Conservation (phyloP, 306 rosid genomes). For the Myrica gale region DNA sequence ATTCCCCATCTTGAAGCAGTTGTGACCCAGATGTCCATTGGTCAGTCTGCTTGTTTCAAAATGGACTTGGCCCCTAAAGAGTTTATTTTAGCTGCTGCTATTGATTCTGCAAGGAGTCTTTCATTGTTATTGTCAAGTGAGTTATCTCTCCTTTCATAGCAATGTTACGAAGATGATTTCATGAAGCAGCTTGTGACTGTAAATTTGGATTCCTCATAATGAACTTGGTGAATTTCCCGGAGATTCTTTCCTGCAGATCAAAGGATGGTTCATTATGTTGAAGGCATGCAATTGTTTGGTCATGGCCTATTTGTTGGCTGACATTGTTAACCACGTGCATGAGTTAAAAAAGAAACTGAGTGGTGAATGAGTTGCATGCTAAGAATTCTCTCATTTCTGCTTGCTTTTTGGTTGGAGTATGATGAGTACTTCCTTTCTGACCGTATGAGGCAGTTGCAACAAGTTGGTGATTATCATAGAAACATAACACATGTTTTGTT, state of each 20-base stretch:
- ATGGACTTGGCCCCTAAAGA: constrained; percentile 48
- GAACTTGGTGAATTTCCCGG: neutral
- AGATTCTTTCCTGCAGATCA: neutral
- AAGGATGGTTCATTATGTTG: neutral
- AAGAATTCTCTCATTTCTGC: neutral
- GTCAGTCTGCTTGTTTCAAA: constrained; percentile 67
- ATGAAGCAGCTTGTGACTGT: constrained; percentile 12
- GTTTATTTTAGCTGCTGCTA: constrained; percentile 69
- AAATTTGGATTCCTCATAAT: neutral
- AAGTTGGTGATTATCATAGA: neutral
- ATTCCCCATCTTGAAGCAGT: constrained; percentile 59
- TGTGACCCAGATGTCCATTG: constrained; percentile 72
- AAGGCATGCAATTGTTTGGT: constrained; percentile 8
- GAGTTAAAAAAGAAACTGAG: neutral
- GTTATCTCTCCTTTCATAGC: constrained; percentile 45
- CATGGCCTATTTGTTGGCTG: neutral
- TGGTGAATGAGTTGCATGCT: neutral
- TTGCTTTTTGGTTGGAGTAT: neutral
- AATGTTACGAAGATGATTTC: constrained; percentile 6
- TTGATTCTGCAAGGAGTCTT: constrained; percentile 46
- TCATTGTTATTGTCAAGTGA: constrained; percentile 69
- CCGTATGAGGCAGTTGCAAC: neutral
- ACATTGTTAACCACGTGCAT: neutral
- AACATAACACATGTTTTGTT: neutral
- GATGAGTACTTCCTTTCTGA: neutral